Conservation (phyloP, 495 filamentous ascomycete genomes). For the Paragyromitra xinjiangensis region DNA sequence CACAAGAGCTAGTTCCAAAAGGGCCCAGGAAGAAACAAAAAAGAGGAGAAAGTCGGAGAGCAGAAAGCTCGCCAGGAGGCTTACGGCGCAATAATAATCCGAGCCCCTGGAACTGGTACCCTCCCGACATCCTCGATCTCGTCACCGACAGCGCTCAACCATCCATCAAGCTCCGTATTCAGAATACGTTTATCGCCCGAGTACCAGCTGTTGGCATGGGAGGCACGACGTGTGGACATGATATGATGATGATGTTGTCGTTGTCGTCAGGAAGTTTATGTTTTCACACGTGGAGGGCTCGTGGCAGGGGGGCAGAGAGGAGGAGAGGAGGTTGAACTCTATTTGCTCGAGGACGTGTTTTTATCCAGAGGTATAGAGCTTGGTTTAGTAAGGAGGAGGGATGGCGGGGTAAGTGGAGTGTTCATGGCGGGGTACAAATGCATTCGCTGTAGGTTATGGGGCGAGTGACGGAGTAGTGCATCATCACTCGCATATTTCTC, state of each 20-base stretch:
- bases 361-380: background rate
- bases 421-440: conserved; percentile 34
- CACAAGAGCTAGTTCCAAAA: background rate
- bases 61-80: conserved; percentile 57
- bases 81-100: conserved; percentile 96
- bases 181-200: conserved; percentile 68
- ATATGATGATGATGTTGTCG: background rate
- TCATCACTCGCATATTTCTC: conserved; percentile 18
- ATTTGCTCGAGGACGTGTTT: background rate
- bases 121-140: conserved; percentile 69
- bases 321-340: background rate
- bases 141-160: conserved; percentile 76
- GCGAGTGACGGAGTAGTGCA: conserved; percentile 33
- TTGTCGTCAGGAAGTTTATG: background rate
- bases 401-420: conserved; percentile 39
- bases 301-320: background rate
- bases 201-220: conserved; percentile 86
- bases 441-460: background rate
- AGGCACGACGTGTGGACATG: conserved; percentile 73
- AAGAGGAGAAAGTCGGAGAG: background rate
- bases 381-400: conserved; percentile 3
- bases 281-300: conserved; percentile 5
- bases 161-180: conserved; percentile 76
- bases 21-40: background rate
- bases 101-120: conserved; percentile 75